Evolutionary conservation across 805 yeast species (phyloP).

Genomic region (Tanozyma kutaoensis): DNA sequence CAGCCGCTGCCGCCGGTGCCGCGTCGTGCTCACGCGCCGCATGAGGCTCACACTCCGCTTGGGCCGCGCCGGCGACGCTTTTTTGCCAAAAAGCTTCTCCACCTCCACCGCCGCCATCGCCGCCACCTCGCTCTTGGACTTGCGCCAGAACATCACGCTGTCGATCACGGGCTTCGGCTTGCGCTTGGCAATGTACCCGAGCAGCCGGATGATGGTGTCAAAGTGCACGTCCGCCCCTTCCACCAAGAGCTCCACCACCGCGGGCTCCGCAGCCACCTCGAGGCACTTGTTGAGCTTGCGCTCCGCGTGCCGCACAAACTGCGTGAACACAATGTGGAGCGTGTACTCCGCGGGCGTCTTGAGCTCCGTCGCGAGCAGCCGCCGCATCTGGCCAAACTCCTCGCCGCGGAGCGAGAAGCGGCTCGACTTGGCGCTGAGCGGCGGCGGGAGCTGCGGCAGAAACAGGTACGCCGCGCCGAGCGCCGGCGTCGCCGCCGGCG

Average conservation of each 20-base stretch:
- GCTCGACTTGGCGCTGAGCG: slow-evolving; percentile 12
- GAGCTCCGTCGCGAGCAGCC: slow-evolving; percentile 36
- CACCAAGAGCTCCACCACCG: slow-evolving; percentile 55
- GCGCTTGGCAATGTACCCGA: slow-evolving; percentile 81
- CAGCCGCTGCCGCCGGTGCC: too few relatives aligned
- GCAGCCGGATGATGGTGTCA: slow-evolving; percentile 71
- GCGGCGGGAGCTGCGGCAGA: slow-evolving; percentile 26
- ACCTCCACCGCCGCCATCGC: slow-evolving; percentile 28
- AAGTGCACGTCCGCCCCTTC: slow-evolving; percentile 81
- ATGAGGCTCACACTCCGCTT: too few relatives aligned
- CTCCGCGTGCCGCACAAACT: slow-evolving; percentile 90
- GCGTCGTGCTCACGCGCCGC: too few relatives aligned
- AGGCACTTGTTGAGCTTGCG: slow-evolving; percentile 66
- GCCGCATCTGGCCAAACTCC: slow-evolving; percentile 18
- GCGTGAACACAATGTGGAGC: slow-evolving; percentile 85
- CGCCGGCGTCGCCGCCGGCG: too few relatives aligned
- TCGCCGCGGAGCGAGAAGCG: slow-evolving; percentile 18
- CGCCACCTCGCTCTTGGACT: slow-evolving; percentile 81
- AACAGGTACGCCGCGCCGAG: too few relatives aligned
- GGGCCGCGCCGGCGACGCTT: slow-evolving; percentile 12
- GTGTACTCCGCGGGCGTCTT: slow-evolving; percentile 83
- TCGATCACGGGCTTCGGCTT: slow-evolving; percentile 95
- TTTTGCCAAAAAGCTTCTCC: slow-evolving; percentile 15
- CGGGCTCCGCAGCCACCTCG: slow-evolving; percentile 58
- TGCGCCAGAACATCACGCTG: slow-evolving; percentile 97